These are phyloP conservation scores for Simplicillium aogashimaense DNA, from an alignment of 2,329 filamentous ascomycete species.

Conservation along the genomic window DNA sequence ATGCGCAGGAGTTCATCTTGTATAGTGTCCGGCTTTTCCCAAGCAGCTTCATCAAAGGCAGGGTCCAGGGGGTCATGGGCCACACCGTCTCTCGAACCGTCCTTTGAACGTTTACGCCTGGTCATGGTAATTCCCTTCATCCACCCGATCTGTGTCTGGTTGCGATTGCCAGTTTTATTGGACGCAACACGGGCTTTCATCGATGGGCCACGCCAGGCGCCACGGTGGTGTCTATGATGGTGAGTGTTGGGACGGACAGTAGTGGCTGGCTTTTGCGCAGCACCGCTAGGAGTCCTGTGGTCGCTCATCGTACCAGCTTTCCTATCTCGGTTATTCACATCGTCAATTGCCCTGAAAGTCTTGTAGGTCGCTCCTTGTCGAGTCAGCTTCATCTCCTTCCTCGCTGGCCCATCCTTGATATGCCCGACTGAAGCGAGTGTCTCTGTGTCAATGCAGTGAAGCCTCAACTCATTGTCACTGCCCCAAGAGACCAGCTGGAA, in stretches of 20 bases:
- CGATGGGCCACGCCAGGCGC: conserved; percentile 44
- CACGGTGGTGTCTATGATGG: conserved; percentile 17
- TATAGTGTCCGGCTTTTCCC: conserved; percentile 51
- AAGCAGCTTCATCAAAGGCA: conserved; percentile 43
- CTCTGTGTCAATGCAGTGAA: conserved; percentile 62
- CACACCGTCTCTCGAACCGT: conserved; percentile 30
- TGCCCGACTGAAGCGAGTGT: conserved; percentile 62
- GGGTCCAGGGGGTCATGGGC: conserved; percentile 44
- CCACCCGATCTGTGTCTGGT: conserved; percentile 53
- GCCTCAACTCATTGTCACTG: conserved; percentile 69
- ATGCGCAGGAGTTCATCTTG: conserved; percentile 57
- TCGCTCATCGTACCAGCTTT: conserved; percentile 53
- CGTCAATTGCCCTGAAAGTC: conserved; percentile 68
- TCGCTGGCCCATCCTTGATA: conserved; percentile 55
- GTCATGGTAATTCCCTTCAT: conserved; percentile 60
- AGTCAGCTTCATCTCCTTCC: conserved; percentile 60
- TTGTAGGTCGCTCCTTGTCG: conserved; percentile 79
- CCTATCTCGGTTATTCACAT: conserved; percentile 45
- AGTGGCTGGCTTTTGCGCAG: conserved; percentile 29
- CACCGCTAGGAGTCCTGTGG: conserved; percentile 35
- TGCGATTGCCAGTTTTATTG: conserved; percentile 32
- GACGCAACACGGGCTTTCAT: conserved; percentile 45
- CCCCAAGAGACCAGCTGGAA: conserved; percentile 94
- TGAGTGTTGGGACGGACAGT: conserved; percentile 27
- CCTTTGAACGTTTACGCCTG: conserved; percentile 36